Base-by-base conservation (phyloP, 768 basidiomycete species). In the Lactarius evosmus region DNA sequence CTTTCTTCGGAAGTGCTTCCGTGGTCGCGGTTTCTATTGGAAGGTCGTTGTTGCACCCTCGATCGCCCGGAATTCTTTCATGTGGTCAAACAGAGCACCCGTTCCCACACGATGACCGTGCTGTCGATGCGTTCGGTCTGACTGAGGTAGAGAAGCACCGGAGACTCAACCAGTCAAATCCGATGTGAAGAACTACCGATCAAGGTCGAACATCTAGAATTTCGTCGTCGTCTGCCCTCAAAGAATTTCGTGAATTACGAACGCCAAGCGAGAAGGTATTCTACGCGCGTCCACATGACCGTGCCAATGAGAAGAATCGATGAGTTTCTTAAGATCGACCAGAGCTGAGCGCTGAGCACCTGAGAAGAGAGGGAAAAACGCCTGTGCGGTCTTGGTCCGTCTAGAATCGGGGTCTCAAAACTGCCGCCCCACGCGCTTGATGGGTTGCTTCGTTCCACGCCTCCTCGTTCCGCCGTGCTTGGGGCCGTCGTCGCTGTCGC, bases 351-450 rank as follows among this genome's bases (percentile, higher is more conserved):
- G 22, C 29, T 25, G 50, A 54, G 41, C 52, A 32, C 50, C 60
- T 34, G 29, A 36, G 46, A 40, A 36, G 29, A 46, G 38, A 30
- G 9, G 17, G 41, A 56, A 2, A 29, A 33, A 11, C 41, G 40
- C 33, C 22, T 34, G 62, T 19, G 57, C 40, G 33, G 32, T 34
- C 25, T 25, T 34, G 33, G 17, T 14, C 36, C 27, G 16, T 51
- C 60, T 51, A 19, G 58, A 53, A 55, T 30, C n/a, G 58, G 40
- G 62, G 51, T 54, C 29, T 80, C 79, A 90, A 78, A 89, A 92
- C 66, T 86, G 82, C 72, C 84, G 88, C 33, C 85, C 88, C 38
- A 87, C 87, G 67, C 89, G 83, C 75, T 86, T 91, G 66, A 91
- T 78, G 5, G 90, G 90, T 69, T 92, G 89, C 69, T 84, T 82